Percentiles rank a stretch among this genome's conserved stretches.
Conservation (phyloP, 176 grass and related monocot genomes). For the Metroxylon sagu region DNA sequence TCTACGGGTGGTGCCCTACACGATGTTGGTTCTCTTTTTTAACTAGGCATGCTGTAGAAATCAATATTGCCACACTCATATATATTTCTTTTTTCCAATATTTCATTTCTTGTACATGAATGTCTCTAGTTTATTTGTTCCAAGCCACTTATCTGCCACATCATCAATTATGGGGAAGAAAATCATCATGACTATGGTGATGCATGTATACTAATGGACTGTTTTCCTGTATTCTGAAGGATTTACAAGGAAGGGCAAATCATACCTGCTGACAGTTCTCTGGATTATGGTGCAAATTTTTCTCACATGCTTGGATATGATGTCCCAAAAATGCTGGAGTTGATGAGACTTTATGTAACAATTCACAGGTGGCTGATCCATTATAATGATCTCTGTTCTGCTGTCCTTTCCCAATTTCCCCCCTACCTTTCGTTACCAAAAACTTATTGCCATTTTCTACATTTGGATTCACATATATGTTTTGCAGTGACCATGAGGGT, state of each 20-base stretch:
- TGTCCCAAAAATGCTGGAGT: conserved; percentile 93
- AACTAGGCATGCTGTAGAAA: too few species aligned
- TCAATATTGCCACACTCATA: too few species aligned
- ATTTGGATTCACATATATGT: conserved; percentile 9
- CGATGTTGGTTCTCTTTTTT: too few species aligned
- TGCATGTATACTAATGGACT: background rate
- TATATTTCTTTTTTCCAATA: too few species aligned
- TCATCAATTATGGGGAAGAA: too few species aligned
- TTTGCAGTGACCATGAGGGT: conserved; percentile 85
- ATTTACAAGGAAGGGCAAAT: conserved; percentile 81
- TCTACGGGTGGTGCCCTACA: too few species aligned
- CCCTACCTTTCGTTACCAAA: too few species aligned
- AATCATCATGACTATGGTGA: too few species aligned
- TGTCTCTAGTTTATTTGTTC: too few species aligned
- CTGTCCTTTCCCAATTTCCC: background rate
- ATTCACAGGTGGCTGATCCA: conserved; percentile 65
- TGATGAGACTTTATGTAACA: conserved; percentile 97
- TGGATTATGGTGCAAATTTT: conserved; percentile 90
- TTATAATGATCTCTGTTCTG: conserved; percentile 1
- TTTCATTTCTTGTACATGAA: too few species aligned
- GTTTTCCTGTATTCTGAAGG: conserved; percentile 32
- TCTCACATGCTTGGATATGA: conserved; percentile 98
- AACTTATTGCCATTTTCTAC: too few species aligned
- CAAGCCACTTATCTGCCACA: too few species aligned
- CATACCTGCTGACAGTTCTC: conserved; percentile 58